A percentile compares a stretch with the other conserved stretches of the same genome.
These are phyloP conservation scores for Backusella tarrabulga DNA, from an alignment of 192 early-diverging fungal genomes.

Conservation along the genomic window DNA sequence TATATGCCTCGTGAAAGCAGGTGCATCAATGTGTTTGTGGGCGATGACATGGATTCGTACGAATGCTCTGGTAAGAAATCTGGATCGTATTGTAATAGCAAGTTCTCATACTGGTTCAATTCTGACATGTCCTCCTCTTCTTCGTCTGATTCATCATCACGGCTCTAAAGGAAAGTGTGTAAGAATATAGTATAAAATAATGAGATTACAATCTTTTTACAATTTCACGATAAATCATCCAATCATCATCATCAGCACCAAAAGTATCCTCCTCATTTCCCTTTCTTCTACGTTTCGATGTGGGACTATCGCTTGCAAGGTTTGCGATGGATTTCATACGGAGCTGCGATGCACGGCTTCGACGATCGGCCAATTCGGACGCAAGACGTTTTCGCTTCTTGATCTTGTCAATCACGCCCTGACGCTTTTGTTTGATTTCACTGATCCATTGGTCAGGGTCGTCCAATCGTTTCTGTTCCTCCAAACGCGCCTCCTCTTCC, in stretches of 20 bases:
- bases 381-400: slow-evolving; percentile 65
- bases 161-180: slow-evolving; percentile 42
- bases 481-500: slow-evolving; percentile 60
- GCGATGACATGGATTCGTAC: slow-evolving; percentile 61
- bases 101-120: slow-evolving; percentile 69
- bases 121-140: slow-evolving; percentile 71
- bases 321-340: slow-evolving; percentile 87
- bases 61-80: slow-evolving; percentile 72
- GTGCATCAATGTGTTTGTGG: slow-evolving; percentile 72
- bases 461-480: slow-evolving; percentile 67
- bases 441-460: slow-evolving; percentile 75
- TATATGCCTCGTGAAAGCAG: slow-evolving; percentile 64
- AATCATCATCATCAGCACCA: slow-evolving; percentile 91
- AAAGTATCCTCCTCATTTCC: slow-evolving; percentile 85
- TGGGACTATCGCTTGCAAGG: slow-evolving; percentile 63
- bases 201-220: slow-evolving; percentile 39
- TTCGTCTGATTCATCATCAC: slow-evolving; percentile 80
- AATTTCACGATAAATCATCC: slow-evolving; percentile 90
- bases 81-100: slow-evolving; percentile 72
- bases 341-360: slow-evolving; percentile 81
- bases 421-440: slow-evolving; percentile 60
- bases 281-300: slow-evolving; percentile 53
- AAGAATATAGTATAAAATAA: not conserved
- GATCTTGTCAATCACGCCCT: slow-evolving; percentile 66
- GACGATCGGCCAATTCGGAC: slow-evolving; percentile 81